Evolutionary conservation across 768 basidiomycete species (phyloP), one percentile per base, ranked within the genome.

Genomic region (Jaapia argillacea): DNA sequence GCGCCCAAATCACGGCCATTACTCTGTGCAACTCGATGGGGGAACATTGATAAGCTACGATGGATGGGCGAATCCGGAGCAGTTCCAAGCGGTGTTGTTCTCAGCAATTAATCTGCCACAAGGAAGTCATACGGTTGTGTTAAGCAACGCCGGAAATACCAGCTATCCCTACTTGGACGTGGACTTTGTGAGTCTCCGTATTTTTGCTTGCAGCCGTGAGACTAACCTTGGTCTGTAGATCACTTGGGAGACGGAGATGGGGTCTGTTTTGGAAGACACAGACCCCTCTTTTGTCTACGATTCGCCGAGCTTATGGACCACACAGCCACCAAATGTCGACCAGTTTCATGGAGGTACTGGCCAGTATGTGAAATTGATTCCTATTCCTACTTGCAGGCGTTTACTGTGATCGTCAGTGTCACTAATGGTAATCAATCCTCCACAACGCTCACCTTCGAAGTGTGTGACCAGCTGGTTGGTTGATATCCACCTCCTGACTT

Each of bases 1-100:
- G 42, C 63, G 74, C 20, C 31, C 44, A 4, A 72, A 72, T 42
- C 71, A 75, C 49, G 73, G 75, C 0, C 50, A 42, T 7, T 78
- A 65, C 49, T 57, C 58, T 24, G 62, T 76, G 33, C 54, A 57
- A 24, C 52, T 76, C 1, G 74, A 78, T 54, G 44, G 57, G 28
- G n/a, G n/a, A n/a, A 33, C 28, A 16, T 33, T 33, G 10, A 33
- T 33, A 10, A 33, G 28, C 16, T 10, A 10, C 28, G 16, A 33
- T 33, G n/a, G n/a, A 33, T 10, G 10, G 28, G 28, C 28, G 10
- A 10, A 33, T 33, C 28, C 28, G 28, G 28, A 10, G 28, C 28
- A n/a, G n/a, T n/a, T 33, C 28, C 16, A 16, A 16, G 16, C 28
- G 28, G 28, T 16, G 16, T 33, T 33, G 28, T 33, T 33, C 16